Evolutionary conservation across 305 asterid genomes (phyloP).

Genomic region (Fraxinus velutina): DNA sequence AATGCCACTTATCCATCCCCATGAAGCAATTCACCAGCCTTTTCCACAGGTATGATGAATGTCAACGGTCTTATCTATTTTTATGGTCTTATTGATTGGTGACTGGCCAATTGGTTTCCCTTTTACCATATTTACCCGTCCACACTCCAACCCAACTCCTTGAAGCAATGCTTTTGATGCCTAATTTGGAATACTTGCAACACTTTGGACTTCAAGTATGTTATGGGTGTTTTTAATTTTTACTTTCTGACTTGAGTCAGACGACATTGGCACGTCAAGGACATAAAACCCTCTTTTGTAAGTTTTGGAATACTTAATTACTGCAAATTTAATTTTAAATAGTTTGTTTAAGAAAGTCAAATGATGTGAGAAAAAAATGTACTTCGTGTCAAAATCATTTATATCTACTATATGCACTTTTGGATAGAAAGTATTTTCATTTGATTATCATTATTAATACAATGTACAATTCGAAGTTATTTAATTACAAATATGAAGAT

Average conservation of each 20-base stretch:
- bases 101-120: background rate
- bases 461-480: background rate
- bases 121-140: background rate
- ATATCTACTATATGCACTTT: background rate
- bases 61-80: background rate
- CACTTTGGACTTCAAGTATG: background rate
- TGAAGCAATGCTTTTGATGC: background rate
- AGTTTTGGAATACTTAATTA: background rate
- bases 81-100: background rate
- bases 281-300: background rate
- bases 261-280: background rate
- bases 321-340: background rate
- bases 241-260: background rate
- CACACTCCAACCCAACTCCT: background rate
- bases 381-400: background rate
- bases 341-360: background rate
- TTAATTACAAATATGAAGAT: background rate
- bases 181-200: background rate
- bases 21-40: constrained; percentile 73
- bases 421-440: background rate
- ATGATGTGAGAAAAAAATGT: background rate
- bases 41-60: constrained; percentile 68
- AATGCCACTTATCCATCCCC: constrained; percentile 68
- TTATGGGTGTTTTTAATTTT: background rate
- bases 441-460: background rate